Evolutionary conservation across 2,329 filamentous ascomycete genomes (phyloP), one percentile per base, ranked within the genome.

Genomic region (Bipolaris sorokiniana): DNA sequence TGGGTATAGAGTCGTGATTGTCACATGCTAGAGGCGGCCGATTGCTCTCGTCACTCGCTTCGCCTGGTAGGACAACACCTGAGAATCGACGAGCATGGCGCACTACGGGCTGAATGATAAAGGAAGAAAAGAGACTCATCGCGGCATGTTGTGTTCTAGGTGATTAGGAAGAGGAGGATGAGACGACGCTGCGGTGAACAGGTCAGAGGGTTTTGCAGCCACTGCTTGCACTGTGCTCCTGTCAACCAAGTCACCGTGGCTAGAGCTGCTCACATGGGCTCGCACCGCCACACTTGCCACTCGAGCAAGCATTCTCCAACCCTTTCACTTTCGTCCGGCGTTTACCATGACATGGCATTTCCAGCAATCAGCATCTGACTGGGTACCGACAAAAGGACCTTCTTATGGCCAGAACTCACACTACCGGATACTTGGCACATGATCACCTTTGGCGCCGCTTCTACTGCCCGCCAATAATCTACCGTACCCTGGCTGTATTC

Each of bases 121-220:
- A 76, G 13, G 75, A 76, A 46, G 74, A 74, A 40, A 79, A 69
- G 53, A 77, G 62, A 65, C 70, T 78, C 76, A 78, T 77, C 53
- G 64, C 64, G 62, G 51, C 66, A 72, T 73, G 36, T 7, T 47
- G 51, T 13, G 41, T 52, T 28, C 26, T 31, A 54, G 26, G 26
- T 18, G 3, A 10, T 7, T 16, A 20, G 37, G 37, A 10, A 38
- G 37, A 38, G 48, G 33, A 31, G 34, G 41, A 15, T 20, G 48
- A 41, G 31, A 26, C 5, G 38, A 51, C 20, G 53, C 41, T 31
- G 31, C 31, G 44, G 22, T 34, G n/a, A 36, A 40, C 26, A 23
- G 26, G 42, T 23, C 45, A 11, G 23, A 45, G n/a, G 48, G 28
- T 20, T 23, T 44, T 49, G 20, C 47, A 48, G 48, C 48, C 52